Conservation (phyloP, 2,329 filamentous ascomycete genomes). For the Pseudogymnoascus sp. region DNA sequence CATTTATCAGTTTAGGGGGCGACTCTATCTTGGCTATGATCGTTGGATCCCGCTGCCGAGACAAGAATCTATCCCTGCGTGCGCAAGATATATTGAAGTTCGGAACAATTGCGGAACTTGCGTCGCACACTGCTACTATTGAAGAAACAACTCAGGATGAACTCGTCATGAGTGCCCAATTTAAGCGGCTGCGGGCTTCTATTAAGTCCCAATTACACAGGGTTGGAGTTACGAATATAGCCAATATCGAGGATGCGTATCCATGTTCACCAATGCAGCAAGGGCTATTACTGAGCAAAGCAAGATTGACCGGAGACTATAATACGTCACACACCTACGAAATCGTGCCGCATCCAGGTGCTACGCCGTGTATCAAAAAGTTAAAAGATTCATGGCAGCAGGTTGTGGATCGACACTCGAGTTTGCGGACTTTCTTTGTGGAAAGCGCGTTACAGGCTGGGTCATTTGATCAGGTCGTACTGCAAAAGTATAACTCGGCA, state of each 20-base stretch:
- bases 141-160: neutral
- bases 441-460: conserved; percentile 16
- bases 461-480: conserved; percentile 24
- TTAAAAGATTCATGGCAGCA: conserved; percentile 18
- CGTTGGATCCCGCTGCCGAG: neutral
- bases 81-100: neutral
- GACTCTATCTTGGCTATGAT: conserved; percentile 40
- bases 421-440: conserved; percentile 27
- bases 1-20: conserved; percentile 36
- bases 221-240: conserved; percentile 8
- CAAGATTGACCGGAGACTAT: conserved; percentile 11
- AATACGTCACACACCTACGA: conserved; percentile 21
- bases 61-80: neutral
- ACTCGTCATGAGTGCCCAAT: neutral
- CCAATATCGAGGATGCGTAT: conserved; percentile 19
- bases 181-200: neutral
- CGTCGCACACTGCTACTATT: neutral
- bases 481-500: conserved; percentile 10
- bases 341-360: conserved; percentile 14
- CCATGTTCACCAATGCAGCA: conserved; percentile 17
- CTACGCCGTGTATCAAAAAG: conserved; percentile 25
- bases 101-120: neutral
- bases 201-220: neutral
- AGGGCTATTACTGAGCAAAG: conserved; percentile 15
- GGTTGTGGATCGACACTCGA: conserved; percentile 24